Conservation (phyloP, 2,329 filamentous ascomycete species). For the Coniochaeta sp. region DNA sequence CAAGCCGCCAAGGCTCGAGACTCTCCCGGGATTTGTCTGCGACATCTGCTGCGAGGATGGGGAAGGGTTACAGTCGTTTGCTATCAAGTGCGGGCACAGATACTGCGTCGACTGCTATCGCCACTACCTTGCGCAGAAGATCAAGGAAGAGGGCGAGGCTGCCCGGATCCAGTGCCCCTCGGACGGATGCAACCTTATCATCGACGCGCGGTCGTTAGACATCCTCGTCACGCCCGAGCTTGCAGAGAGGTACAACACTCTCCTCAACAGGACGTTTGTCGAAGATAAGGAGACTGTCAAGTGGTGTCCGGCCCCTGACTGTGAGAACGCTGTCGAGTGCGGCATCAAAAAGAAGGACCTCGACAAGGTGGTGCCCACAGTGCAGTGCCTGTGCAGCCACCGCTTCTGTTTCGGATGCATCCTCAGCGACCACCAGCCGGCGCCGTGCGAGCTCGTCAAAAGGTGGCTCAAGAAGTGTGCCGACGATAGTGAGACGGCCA, state of each 20-base stretch:
- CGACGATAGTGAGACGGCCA: constrained; percentile 95
- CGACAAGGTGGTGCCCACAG: constrained; percentile 78
- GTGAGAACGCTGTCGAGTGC: constrained; percentile 87
- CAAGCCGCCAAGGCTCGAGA: constrained; percentile 60
- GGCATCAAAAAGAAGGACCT: constrained; percentile 82
- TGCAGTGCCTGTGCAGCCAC: constrained; percentile 76
- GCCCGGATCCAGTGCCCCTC: constrained; percentile 90
- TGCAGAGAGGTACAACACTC: constrained; percentile 64
- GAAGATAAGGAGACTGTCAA: constrained; percentile 94
- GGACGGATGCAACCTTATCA: constrained; percentile 79
- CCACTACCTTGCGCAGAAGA: constrained; percentile 88
- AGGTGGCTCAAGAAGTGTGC: constrained; percentile 97
- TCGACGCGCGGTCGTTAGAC: constrained; percentile 83
- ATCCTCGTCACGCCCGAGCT: constrained; percentile 59
- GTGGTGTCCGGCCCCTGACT: constrained; percentile 98
- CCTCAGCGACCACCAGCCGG: constrained; percentile 83
- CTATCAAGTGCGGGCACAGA: constrained; percentile 89
- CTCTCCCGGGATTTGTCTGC: constrained; percentile 72
- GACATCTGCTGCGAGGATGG: constrained; percentile 96
- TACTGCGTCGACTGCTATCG: constrained; percentile 91
- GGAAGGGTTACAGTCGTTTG: constrained; percentile 70
- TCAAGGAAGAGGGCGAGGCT: constrained; percentile 90
- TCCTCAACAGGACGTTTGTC: constrained; percentile 90
- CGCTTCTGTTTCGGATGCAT: constrained; percentile 95
- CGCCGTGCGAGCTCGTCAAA: constrained; percentile 86